phyloP scores from a whole-genome alignment of 2,329 filamentous ascomycete genomes.

The Dichotomopilus funicola region DNA sequence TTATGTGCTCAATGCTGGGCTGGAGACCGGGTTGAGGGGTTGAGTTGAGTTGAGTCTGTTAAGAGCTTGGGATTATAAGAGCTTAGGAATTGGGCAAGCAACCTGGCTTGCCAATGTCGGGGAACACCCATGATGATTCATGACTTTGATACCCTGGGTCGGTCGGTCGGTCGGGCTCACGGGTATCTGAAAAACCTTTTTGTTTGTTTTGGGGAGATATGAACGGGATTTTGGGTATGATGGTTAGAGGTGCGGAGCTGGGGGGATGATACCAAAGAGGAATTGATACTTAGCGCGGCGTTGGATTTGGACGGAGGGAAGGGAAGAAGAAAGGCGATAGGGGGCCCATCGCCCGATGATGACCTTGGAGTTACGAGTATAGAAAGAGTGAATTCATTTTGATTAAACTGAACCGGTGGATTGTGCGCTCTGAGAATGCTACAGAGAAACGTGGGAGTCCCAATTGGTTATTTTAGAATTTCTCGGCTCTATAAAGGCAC shows the following conservation, averaged over 20 bases:
- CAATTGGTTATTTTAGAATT: too few relatives aligned
- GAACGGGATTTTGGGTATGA: too few relatives aligned
- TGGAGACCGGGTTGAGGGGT: conserved; percentile 38
- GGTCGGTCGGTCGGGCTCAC: not conserved
- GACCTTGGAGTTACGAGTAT: not conserved
- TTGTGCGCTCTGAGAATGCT: too few relatives aligned
- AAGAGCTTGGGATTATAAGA: too few relatives aligned
- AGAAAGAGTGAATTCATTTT: not conserved
- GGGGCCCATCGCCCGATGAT: not conserved
- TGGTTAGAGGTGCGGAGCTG: not conserved
- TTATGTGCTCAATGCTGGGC: conserved; percentile 51
- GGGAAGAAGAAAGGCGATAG: not conserved
- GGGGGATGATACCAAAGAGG: conserved; percentile 4
- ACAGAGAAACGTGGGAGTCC: too few relatives aligned
- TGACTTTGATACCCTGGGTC: not conserved
- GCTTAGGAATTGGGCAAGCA: too few relatives aligned
- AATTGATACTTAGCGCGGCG: conserved; percentile 9
- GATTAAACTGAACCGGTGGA: not conserved
- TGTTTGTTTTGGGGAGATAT: not conserved
- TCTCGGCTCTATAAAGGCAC: too few relatives aligned
- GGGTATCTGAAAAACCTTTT: not conserved
- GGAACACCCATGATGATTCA: not conserved
- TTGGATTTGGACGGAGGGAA: not conserved
- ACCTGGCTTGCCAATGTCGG: too few relatives aligned
- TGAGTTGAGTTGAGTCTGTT: too few relatives aligned